Percentiles rank a stretch among this genome's conserved stretches.
Conservation (phyloP, 169 alveolate species). For the Plasmodium coatneyi region DNA sequence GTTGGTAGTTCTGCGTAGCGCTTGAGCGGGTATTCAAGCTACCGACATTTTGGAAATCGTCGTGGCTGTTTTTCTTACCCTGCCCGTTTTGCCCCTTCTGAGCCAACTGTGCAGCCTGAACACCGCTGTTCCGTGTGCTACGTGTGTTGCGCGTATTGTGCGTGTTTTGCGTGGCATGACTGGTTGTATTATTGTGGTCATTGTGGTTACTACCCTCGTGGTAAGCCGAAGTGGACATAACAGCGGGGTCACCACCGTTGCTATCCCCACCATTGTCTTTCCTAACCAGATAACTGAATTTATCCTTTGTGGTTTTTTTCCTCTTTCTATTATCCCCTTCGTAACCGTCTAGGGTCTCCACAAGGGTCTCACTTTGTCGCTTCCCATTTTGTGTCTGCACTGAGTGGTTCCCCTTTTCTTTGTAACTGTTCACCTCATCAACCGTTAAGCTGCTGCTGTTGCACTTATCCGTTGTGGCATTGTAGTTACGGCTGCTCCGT, state of each 20-base stretch:
- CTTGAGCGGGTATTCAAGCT: background rate
- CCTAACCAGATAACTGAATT: slow-evolving; percentile 22
- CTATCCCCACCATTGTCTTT: background rate
- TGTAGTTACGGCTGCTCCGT: background rate
- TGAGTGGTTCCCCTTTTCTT: background rate
- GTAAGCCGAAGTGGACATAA: background rate
- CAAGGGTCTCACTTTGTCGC: background rate
- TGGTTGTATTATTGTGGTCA: background rate
- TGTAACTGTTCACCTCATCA: background rate
- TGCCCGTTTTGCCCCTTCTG: background rate
- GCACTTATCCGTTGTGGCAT: background rate
- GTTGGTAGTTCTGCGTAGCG: background rate
- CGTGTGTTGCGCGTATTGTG: background rate
- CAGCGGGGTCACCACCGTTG: background rate
- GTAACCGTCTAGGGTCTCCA: background rate
- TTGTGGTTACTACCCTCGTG: background rate
- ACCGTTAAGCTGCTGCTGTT: background rate
- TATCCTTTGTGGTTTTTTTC: slow-evolving; percentile 27
- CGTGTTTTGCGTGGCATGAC: background rate
- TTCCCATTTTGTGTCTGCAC: background rate
- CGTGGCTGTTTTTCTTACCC: background rate
- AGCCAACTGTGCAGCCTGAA: background rate
- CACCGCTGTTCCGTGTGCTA: background rate
- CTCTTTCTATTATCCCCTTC: slow-evolving; percentile 19
- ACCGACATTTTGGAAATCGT: background rate